Evolutionary conservation across 805 yeast genomes (phyloP), one percentile per base, ranked within the genome.

Genomic region (Saturnispora galanensis): DNA sequence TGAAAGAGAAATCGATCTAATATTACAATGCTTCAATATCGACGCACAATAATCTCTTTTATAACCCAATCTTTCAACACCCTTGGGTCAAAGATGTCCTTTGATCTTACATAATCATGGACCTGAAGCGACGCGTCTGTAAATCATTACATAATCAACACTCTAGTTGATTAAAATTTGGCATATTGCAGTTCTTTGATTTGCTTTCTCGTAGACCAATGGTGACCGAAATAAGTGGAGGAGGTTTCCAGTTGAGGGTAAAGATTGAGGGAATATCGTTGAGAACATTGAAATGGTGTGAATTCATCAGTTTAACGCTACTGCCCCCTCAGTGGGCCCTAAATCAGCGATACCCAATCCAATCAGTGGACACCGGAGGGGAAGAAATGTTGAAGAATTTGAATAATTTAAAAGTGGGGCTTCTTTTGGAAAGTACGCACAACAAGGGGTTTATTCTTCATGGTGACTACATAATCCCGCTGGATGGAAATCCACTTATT

Each of bases 141-240:
- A 5, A 2, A 4, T 6, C 26, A 21, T 21, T 21, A 21, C 26
- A 6, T 21, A 21, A 21, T 21, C 26, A 4, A 21, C 26, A 21
- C 26, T 21, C 26, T 5, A 21, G 8, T 21, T 21, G 26, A 21
- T 21, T n/a, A n/a, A n/a, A n/a, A n/a, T n/a, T n/a, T 21, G 26
- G 26, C n/a, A 12, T 34, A 18, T 34, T 3, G 17, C 11, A 34
- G 15, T 8, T 15, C 18, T n/a, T n/a, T n/a, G n/a, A n/a, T n/a
- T n/a, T n/a, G n/a, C n/a, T n/a, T n/a, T n/a, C n/a, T n/a, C n/a
- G n/a, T 34, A 16, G 7, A 21, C n/a, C 4, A 26, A 36, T 13
- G 10, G 30, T 38, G 40, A 21, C 30, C 15, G 40, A 38, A 38
- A 38, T 38, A 8, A 13, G 8, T 15, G 40, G 40, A 10, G 40